These are phyloP conservation scores for Xylaria polymorpha DNA, from an alignment of 2,329 filamentous ascomycete genomes.

Conservation along the genomic window DNA sequence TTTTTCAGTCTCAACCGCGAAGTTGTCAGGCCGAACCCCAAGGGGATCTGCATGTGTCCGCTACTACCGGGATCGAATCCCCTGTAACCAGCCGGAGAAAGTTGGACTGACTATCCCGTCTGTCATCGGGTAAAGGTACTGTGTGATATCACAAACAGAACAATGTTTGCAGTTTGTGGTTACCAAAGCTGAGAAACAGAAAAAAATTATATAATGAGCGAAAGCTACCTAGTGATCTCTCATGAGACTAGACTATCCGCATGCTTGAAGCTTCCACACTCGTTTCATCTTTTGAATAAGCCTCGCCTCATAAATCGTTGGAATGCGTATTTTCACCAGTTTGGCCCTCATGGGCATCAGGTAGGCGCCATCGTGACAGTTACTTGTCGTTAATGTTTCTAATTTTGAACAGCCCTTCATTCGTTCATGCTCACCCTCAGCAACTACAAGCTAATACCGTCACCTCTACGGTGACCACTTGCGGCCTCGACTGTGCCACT, in stretches of 20 bases:
- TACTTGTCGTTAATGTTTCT: slow-evolving; percentile 31
- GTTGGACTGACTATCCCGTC: slow-evolving; percentile 12
- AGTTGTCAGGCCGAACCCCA: slow-evolving; percentile 38
- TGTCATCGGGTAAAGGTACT: slow-evolving; percentile 10
- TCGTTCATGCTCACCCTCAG: slow-evolving; percentile 42
- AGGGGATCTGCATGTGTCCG: slow-evolving; percentile 45
- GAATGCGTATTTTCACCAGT: slow-evolving; percentile 43
- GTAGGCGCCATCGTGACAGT: slow-evolving; percentile 36
- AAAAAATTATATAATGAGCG: slow-evolving; percentile 38
- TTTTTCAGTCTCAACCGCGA: slow-evolving; percentile 25
- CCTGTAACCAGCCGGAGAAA: slow-evolving; percentile 20
- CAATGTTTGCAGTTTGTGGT: neutral
- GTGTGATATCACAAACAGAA: slow-evolving; percentile 34
- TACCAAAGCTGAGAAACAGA: neutral
- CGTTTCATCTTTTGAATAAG: slow-evolving; percentile 39
- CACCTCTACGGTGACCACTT: slow-evolving; percentile 46
- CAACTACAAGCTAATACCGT: slow-evolving; percentile 39
- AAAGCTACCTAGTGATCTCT: slow-evolving; percentile 12
- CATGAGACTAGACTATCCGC: slow-evolving; percentile 19
- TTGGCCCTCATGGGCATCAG: slow-evolving; percentile 46
- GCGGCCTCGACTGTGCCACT: slow-evolving; percentile 45
- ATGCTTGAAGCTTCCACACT: slow-evolving; percentile 42
- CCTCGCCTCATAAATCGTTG: slow-evolving; percentile 28
- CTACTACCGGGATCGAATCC: slow-evolving; percentile 28
- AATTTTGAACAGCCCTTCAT: slow-evolving; percentile 41